Evolutionary conservation across 345 rosid species (phyloP), one percentile per base, ranked within the genome.

Genomic region (Camelina neglecta): DNA sequence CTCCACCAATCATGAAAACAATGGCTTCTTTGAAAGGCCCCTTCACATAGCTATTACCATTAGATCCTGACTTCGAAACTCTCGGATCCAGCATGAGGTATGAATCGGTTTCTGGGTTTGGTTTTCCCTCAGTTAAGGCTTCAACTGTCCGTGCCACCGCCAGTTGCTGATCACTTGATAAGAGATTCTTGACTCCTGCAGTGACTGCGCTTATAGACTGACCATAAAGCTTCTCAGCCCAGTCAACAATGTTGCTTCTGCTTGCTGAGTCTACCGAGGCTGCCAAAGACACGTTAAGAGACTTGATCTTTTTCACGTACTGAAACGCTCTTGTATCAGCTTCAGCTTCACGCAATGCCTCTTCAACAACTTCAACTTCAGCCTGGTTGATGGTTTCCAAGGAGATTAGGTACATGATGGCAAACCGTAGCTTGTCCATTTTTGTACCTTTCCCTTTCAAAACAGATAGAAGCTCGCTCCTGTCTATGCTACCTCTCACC

Each of bases 1-100:
- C 97, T 31, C 94, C 97, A 54, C 96, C 97, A 16, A 92, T 78
- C 97, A 92, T 90, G 80, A 90, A 92, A 8, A 88, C 96, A 49
- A 88, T 80, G n/a, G 91, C 97, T 79, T 92, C 96, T 79, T 83
- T 87, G 71, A 87, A 90, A 1, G 96, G 90, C 54, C 93, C 91
- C 73, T 86, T 84, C 74, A 85, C 67, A 74, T 83, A 90, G 83
- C 85, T 75, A 76, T 88, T 18, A 41, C 83, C 73, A 79, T 85
- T 47, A 45, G 90, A 72, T 44, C 91, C 71, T 1, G 92, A 85
- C 81, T 90, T 87, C 11, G 92, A 90, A 69, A 87, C 90, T 60
- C 96, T 87, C 16, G 96, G 90, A 79, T 90, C 97, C 31, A 88
- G 84, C 69, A 79, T 75, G 61, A 86, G 89, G 75, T 88, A 90